Conservation (phyloP, 1,284 basidiomycete genomes). For the Schizophyllum amplum region DNA sequence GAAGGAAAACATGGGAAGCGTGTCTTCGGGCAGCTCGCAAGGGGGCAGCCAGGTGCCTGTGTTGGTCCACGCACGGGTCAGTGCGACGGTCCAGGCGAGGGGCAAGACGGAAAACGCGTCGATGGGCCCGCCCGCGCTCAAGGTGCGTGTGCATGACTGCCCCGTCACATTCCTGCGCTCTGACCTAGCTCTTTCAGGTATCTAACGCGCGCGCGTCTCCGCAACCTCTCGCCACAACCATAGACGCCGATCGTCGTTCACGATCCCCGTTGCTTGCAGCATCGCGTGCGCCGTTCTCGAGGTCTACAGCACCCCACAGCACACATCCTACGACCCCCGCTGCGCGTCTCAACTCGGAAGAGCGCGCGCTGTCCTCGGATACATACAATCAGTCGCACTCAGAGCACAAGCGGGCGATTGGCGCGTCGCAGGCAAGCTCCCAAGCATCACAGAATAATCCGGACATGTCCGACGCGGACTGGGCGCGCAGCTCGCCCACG, state of each 20-base stretch:
- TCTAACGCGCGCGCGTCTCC: background rate
- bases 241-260: background rate
- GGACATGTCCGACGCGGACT: background rate
- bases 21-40: background rate
- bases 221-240: background rate
- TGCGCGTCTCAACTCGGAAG: too few relatives aligned
- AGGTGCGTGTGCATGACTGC: too few relatives aligned
- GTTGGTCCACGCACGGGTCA: background rate
- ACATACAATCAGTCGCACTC: too few relatives aligned
- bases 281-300: background rate
- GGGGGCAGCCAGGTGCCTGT: background rate
- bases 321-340: too few relatives aligned
- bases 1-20: background rate
- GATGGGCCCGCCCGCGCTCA: background rate
- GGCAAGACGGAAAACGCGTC: background rate
- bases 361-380: too few relatives aligned
- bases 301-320: too few relatives aligned
- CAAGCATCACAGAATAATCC: background rate
- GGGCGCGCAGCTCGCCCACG: background rate
- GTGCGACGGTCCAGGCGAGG: background rate
- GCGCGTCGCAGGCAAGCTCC: too few relatives aligned
- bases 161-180: too few relatives aligned
- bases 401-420: too few relatives aligned
- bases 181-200: background rate
- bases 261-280: background rate